Percentiles rank a stretch among this genome's conserved stretches.
Conservation (phyloP, 2,329 filamentous ascomycete genomes). For the Hymenoscyphus fructigenus region DNA sequence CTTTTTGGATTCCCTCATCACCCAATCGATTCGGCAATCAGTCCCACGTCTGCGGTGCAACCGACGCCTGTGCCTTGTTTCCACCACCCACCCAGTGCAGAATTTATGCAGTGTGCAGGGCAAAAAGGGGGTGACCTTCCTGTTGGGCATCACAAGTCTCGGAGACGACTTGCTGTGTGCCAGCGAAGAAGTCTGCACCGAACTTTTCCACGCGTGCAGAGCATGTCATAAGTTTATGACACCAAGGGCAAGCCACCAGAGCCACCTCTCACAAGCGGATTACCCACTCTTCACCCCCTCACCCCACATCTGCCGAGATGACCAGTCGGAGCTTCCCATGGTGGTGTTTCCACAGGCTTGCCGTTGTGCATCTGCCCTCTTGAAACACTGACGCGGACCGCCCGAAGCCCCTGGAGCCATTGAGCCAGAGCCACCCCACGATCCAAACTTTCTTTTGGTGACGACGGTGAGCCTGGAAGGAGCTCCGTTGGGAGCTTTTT, state of each 20-base stretch:
- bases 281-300: background rate
- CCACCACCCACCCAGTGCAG: background rate
- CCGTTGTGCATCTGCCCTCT: slow-evolving; percentile 16
- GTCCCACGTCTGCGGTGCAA: background rate
- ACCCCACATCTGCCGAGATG: slow-evolving; percentile 6
- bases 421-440: slow-evolving; percentile 1
- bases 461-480: background rate
- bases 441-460: background rate
- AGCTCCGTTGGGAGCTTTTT: background rate
- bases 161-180: slow-evolving; percentile 1
- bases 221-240: slow-evolving; percentile 7
- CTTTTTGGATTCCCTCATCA: too few relatives aligned
- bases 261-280: too few relatives aligned
- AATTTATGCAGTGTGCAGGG: background rate
- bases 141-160: slow-evolving; percentile 2
- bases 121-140: slow-evolving; percentile 7
- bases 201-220: slow-evolving; percentile 8
- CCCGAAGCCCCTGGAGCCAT: background rate
- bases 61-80: slow-evolving; percentile 1
- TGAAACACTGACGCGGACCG: slow-evolving; percentile 7
- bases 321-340: slow-evolving; percentile 18
- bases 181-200: slow-evolving; percentile 4
- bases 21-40: background rate
- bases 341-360: slow-evolving; percentile 6
- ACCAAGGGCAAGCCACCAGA: background rate